Base-by-base conservation (phyloP, 257 asterid genomes). In the Forsythia viridissima region DNA sequence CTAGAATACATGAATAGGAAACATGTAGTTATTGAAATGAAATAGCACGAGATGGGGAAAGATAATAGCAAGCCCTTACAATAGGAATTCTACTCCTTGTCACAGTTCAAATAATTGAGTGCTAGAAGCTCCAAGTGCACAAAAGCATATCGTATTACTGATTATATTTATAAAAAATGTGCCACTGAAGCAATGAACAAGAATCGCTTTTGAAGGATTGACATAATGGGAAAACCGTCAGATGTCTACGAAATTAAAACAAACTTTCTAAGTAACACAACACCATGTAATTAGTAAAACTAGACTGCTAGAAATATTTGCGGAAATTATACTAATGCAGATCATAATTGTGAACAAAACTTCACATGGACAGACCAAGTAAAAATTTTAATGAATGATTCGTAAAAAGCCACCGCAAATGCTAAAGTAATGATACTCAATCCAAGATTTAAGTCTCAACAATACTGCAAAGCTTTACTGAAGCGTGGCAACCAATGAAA, bases 401-500 rank as follows among this genome's bases (percentile, higher is more conserved):
- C 4, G 63, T 36, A 8, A 69, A 79, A 69, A 37, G 10, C 42
- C 38, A 48, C 1, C 8, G 8, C 10, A 73, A 20, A 61, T 21
- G 70, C 59, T 21, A 51, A 43, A 48, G 24, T 42, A 39, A 9
- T 38, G 48, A 59, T 12, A 34, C 30, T 59, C 41, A 65, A 48
- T 11, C 39, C 68, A 24, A 8, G 38, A 43, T 52, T 48, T 37
- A 77, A 43, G 55, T 37, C 68, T 24, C 21, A 15, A 43, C 66
- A 55, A 61, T 38, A 10, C 5, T 2, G 52, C 66, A 72, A 79
- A 74, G 68, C 39, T 44, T 40, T 70, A 61, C 61, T 39, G 80
- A n/a, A 55, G 11, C 70, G 66, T 11, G 37, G 37, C 39, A 73
- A 40, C 46, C 59, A 15, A 59, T 70, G 30, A 80, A 52, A 66